Evolutionary conservation across 2,329 filamentous ascomycete genomes (phyloP), one percentile per base, ranked within the genome.

Genomic region (Pseudofabraea citricarpa): DNA sequence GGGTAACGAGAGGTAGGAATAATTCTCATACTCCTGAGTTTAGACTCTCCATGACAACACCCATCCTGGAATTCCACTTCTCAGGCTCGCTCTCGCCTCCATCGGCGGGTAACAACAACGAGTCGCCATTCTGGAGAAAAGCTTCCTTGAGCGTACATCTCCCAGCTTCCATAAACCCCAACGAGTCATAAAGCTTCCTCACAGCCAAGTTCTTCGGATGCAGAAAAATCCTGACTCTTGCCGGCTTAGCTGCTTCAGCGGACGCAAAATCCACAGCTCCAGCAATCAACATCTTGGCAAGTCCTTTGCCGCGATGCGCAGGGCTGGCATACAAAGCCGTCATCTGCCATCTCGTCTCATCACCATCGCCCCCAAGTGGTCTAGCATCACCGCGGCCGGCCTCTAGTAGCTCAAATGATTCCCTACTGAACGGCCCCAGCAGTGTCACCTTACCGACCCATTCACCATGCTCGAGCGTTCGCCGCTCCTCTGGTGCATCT

Each of bases 371-470:
- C 6, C 45, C 46, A 7, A 49, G 49, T 29, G 2, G 10, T 9
- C 26, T n/a, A 10, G 26, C 26, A 2, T 42, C 31, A 7, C 46
- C 49, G 12, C 58, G 55, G 2, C 55, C 54, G n/a, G 56, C 55
- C 32, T 56, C 38, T 0, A 55, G 55, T 2, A 62, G 37, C 2
- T 44, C 44, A 36, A 62, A 64, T 4, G 48, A 47, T 4, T 33
- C 42, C 21, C 37, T 46, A 4, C 50, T 44, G n/a, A 49, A 44
- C 8, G 61, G 60, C 1, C 62, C 62, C 2, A 59, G 47, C 1
- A 65, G 23, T 18, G 57, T 63, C 6, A 60, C 50, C 33, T 60
- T 62, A 6, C 55, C 59, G 10, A 64, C 46, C 57, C 60, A 64
- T 29, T 54, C 49, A 40, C 56, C 48, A 15, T 22, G 36, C 12